Evolutionary conservation across 116 monocot genomes (phyloP), one percentile per base, ranked within the genome.

Genomic region (Zostera marina): DNA sequence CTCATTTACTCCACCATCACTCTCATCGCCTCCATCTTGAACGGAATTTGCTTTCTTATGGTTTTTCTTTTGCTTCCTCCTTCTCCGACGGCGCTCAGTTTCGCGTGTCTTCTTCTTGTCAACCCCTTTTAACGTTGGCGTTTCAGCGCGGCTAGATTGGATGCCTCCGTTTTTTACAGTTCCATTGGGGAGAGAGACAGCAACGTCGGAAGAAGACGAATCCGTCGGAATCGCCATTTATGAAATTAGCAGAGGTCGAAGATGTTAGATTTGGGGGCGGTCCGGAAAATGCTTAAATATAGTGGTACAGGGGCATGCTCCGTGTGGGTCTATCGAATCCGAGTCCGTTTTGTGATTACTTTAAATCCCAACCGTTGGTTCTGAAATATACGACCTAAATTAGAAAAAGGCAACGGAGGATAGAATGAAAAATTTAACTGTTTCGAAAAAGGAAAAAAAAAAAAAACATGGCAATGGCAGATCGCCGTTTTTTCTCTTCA

Each of bases 21-120:
- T 67, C 25, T 58, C 75, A 25, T 62, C 73, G 4, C 66, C 66
- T 10, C 46, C 76, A 11, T 11, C 74, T 8, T 56, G 47, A 9
- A 42, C 58, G 42, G 59, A 11, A 41, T 54, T 54, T 3, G 49
- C 23, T 12, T 54, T n/a, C 39, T 63, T 76, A 54, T 62, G 73
- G 62, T 76, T 86, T 83, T 90, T 85, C 86, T 98, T 90, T 77
- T 79, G 82, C 80, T 83, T 86, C 66, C 98, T 56, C 70, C 90
- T 54, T 2, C 96, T 79, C 11, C 96, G 89, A 39, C 85, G 82
- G 19, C 90, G 75, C 58, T 98, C 96, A 64, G 67, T 80, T 61
- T 89, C 89, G n/a, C 81, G 76, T 13, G 68, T 32, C 70, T 86
- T 85, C 74, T 85, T 85, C 68, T 69, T 80, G 38, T 76, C 71